Base-by-base conservation (phyloP, 2,329 filamentous ascomycete species). In the Neonectria coccinea region DNA sequence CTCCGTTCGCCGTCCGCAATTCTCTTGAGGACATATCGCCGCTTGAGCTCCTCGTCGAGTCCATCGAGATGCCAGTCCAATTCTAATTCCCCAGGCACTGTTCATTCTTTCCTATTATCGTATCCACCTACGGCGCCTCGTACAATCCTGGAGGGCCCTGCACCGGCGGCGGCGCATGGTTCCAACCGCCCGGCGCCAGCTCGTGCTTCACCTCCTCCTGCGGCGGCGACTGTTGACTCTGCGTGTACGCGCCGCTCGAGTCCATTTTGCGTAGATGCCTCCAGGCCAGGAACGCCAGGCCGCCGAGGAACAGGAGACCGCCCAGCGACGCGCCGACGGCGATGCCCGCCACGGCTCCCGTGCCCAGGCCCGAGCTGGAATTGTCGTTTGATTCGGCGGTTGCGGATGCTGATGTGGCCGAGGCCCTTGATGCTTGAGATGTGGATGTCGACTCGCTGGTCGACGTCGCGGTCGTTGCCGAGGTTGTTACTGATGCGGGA, bases 311-410 rank as follows among this genome's bases (percentile, higher is more conserved):
- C 7, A 53, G 1, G 1, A 74, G 27, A 1, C 71, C 72, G 3
- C 64, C 72, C 0, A 74, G 14, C 1, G 70, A 69, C 0, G 73
- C 65, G 4, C 69, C 73, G 5, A 74, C 71, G 0, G 70, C 73
- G 5, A 75, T 65, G 7, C 73, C 73, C 5, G 69, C 73, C 2
- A 73, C 65, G 0, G 73, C 73, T 1, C 73, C 73, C 0, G 56
- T 69, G 1, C 71, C 71, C 2, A 75, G 42, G 1, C 65, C 54
- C 1, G 45, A 16, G 4, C 57, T 25, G 2, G 44, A 44, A 25
- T 6, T 3, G 25, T 25, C 25, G 12, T 56, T 53, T 1, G 44
- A 29, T 22, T 47, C n/a, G 5, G 56, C 50, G 11, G 64, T 20
- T 2, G 41, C 27, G 41, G 29, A 16, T 11, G 53, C 47, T 11